phyloP scores from a whole-genome alignment of 495 filamentous ascomycete species.

The Daldinia concentrica region DNA sequence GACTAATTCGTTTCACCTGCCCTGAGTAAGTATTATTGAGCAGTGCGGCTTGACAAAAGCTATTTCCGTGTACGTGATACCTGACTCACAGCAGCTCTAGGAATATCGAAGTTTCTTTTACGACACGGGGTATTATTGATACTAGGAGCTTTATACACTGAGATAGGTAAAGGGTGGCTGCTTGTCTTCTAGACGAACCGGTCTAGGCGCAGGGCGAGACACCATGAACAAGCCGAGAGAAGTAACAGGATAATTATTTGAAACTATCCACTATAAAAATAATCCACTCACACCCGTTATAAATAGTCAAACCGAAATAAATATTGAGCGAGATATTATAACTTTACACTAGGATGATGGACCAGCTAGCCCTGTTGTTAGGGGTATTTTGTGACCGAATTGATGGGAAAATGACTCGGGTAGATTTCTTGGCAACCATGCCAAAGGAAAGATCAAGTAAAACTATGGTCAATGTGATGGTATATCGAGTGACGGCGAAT shows the following conservation, averaged over 20 bases:
- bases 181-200: no score
- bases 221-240: background rate
- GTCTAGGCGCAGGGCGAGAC: no score
- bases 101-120: no score
- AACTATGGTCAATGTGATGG: constrained; percentile 1
- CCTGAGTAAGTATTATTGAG: no score
- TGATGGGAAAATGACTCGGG: background rate
- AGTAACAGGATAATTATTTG: background rate
- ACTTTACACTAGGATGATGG: background rate
- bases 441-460: background rate
- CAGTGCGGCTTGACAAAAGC: no score
- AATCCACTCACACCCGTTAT: background rate
- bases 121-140: no score
- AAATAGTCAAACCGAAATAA: background rate
- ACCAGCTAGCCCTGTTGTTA: background rate
- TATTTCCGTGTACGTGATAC: no score
- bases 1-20: no score
- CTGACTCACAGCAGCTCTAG: no score
- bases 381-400: background rate
- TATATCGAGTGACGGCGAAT: background rate
- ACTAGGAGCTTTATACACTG: no score
- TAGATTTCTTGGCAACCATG: background rate
- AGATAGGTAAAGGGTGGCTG: no score
- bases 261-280: background rate
- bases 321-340: background rate